phyloP scores from a whole-genome alignment of 2,329 filamentous ascomycete genomes.

The Paramyrothecium roridum region DNA sequence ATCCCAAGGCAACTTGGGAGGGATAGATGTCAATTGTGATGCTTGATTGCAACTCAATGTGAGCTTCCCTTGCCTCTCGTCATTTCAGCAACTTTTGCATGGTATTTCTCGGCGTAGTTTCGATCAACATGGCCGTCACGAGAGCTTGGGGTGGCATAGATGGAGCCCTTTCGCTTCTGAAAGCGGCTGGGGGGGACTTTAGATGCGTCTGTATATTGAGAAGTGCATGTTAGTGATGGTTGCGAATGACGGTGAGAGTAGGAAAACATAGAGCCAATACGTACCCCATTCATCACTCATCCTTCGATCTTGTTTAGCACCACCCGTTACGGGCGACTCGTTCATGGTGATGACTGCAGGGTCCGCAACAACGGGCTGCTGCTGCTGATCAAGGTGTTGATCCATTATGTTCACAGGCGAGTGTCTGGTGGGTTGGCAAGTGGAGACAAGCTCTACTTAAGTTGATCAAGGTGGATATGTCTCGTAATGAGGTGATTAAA shows the following conservation, averaged over 20 bases:
- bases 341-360: slow-evolving; percentile 16
- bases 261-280: slow-evolving; percentile 10
- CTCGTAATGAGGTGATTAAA: no score
- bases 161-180: slow-evolving; percentile 67
- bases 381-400: slow-evolving; percentile 14
- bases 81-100: slow-evolving; percentile 56
- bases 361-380: slow-evolving; percentile 13
- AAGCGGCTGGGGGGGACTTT: slow-evolving; percentile 67
- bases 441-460: no score
- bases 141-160: slow-evolving; percentile 63
- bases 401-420: background rate
- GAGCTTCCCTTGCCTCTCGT: slow-evolving; percentile 32
- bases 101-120: slow-evolving; percentile 57
- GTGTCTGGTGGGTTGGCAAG: background rate
- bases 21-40: background rate
- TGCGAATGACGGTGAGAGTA: background rate
- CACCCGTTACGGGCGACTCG: slow-evolving; percentile 23
- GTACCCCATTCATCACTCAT: slow-evolving; percentile 48
- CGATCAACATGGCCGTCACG: slow-evolving; percentile 62
- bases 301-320: slow-evolving; percentile 26
- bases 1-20: slow-evolving; percentile 1
- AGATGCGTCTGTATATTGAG: slow-evolving; percentile 49
- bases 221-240: slow-evolving; percentile 1
- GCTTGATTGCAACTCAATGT: background rate
- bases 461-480: no score